phyloP scores from a whole-genome alignment of 352 stramenopile species.

The Globisporangium acanthophoron region DNA sequence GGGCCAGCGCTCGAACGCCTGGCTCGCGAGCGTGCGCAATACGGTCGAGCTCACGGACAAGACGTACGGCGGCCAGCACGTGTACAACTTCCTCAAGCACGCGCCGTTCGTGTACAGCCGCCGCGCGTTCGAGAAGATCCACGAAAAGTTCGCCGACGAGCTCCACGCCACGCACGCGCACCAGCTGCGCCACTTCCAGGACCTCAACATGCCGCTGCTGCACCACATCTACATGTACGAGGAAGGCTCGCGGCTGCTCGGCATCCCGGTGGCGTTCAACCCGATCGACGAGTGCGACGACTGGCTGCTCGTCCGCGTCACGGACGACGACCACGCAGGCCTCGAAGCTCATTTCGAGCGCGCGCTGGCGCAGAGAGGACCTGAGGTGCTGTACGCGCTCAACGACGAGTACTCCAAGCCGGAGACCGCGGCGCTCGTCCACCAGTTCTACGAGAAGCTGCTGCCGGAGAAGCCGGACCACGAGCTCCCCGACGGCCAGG shows the following conservation, averaged over 20 bases:
- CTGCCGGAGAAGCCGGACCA: constrained; percentile 47
- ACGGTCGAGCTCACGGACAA: constrained; percentile 61
- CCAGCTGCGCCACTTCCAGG: constrained; percentile 57
- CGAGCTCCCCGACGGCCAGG: constrained; percentile 51
- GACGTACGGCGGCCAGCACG: constrained; percentile 77
- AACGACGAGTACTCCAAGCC: constrained; percentile 72
- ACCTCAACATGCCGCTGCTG: constrained; percentile 61
- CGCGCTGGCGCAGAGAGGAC: constrained; percentile 39
- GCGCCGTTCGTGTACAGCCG: constrained; percentile 80
- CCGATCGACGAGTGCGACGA: constrained; percentile 67
- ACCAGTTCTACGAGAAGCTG: constrained; percentile 53
- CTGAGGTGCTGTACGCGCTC: constrained; percentile 64
- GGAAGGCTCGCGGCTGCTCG: constrained; percentile 48
- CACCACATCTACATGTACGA: constrained; percentile 86
- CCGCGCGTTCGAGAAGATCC: constrained; percentile 64
- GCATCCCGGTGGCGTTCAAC: constrained; percentile 66
- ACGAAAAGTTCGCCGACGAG: constrained; percentile 53
- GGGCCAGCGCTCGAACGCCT: constrained; percentile 56
- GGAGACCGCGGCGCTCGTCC: constrained; percentile 46
- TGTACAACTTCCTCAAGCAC: constrained; percentile 86
- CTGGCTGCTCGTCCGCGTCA: constrained; percentile 70
- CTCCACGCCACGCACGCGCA: constrained; percentile 52
- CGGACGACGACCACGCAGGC: constrained; percentile 38
- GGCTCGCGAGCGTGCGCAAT: constrained; percentile 76
- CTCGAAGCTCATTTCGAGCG: constrained; percentile 26